Evolutionary conservation across 345 rosid species (phyloP).

Genomic region (Moricandia arvensis): DNA sequence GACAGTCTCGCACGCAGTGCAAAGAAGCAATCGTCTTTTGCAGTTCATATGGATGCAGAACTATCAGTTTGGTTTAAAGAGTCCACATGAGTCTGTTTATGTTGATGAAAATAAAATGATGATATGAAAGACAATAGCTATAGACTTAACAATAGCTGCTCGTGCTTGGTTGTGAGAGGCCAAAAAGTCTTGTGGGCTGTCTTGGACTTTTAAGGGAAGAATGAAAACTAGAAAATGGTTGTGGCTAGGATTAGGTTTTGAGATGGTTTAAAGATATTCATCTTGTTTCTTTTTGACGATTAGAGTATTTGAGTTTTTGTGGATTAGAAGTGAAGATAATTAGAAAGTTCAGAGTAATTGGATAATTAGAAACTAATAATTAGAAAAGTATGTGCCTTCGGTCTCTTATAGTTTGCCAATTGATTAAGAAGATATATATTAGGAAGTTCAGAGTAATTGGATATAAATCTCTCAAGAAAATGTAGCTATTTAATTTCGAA

Average conservation of each 20-base stretch:
- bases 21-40: too few relatives aligned
- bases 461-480: background rate
- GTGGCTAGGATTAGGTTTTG: slow-evolving; percentile 17
- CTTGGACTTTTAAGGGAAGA: slow-evolving; percentile 36
- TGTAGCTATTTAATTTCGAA: background rate
- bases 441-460: background rate
- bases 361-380: too few relatives aligned
- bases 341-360: too few relatives aligned
- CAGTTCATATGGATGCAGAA: too few relatives aligned
- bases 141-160: background rate
- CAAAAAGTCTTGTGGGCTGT: slow-evolving; percentile 45
- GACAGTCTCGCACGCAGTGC: too few relatives aligned
- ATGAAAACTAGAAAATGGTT: slow-evolving; percentile 10
- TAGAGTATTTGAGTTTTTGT: background rate
- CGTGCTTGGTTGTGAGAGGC: slow-evolving; percentile 54
- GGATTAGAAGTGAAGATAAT: slow-evolving; percentile 1
- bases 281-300: background rate
- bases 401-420: slow-evolving; percentile 10
- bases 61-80: too few relatives aligned
- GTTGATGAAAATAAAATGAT: too few relatives aligned
- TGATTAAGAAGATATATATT: background rate
- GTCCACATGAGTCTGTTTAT: too few relatives aligned
- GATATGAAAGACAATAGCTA: background rate
- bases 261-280: slow-evolving; percentile 16
- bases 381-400: slow-evolving; percentile 6